These are phyloP conservation scores for Phoma sp. DNA, from an alignment of 2,329 filamentous ascomycete genomes.

Conservation along the genomic window DNA sequence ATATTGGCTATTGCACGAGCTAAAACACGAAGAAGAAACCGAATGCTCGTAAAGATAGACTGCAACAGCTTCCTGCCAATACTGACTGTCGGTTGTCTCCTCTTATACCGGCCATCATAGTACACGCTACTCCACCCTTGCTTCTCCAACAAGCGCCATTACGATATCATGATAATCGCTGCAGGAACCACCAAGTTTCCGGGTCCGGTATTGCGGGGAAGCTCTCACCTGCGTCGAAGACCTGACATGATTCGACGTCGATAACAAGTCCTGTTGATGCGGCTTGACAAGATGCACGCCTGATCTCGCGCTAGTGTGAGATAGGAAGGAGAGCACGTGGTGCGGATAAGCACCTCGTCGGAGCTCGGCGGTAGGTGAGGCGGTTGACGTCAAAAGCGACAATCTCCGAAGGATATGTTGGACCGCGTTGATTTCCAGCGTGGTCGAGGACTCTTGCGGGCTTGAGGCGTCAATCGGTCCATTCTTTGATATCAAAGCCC, in stretches of 20 bases:
- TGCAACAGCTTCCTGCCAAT: background rate
- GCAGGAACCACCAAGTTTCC: slow-evolving; percentile 9
- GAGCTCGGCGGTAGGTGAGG: slow-evolving; percentile 6
- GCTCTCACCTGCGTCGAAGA: background rate
- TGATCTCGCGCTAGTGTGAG: slow-evolving; percentile 1
- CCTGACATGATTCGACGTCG: slow-evolving; percentile 12
- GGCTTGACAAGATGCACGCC: slow-evolving; percentile 2
- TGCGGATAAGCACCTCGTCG: slow-evolving; percentile 13
- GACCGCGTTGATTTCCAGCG: background rate
- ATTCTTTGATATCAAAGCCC: background rate
- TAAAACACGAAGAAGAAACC: background rate
- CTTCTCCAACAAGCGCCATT: background rate
- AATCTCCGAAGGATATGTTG: background rate
- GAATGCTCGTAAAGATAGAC: background rate
- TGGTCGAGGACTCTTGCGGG: background rate
- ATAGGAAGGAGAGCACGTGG: slow-evolving; percentile 11
- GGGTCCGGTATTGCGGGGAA: slow-evolving; percentile 9
- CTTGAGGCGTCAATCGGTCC: background rate
- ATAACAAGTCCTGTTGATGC: slow-evolving; percentile 8
- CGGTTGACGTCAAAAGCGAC: background rate
- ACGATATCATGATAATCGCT: slow-evolving; percentile 4
- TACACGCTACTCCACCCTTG: background rate
- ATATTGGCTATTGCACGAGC: slow-evolving; percentile 13
- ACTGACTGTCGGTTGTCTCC: background rate
- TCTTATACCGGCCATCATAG: background rate